Evolutionary conservation across 1,284 basidiomycete genomes (phyloP).

Genomic region (Ustanciosporium gigantosporum): DNA sequence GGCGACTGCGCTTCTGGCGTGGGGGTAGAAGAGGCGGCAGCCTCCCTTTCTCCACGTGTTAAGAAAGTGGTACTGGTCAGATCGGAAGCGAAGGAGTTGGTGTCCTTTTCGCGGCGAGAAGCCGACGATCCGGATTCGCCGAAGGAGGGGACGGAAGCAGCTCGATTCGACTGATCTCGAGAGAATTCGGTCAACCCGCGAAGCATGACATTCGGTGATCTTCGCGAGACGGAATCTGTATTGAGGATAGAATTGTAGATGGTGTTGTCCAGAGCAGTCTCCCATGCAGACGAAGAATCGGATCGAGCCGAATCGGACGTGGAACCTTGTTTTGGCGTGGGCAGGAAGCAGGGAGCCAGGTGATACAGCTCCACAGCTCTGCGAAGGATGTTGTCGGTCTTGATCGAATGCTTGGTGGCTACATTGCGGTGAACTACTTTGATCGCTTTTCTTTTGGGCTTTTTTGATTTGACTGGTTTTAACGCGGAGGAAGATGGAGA

Average conservation of each 20-base stretch:
- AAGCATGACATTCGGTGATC: conserved; percentile 27
- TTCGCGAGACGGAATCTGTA: conserved; percentile 19
- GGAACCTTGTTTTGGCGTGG: conserved; percentile 17
- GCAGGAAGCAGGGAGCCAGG: conserved; percentile 51
- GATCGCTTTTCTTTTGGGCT: too few species aligned
- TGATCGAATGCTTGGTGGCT: conserved; percentile 17
- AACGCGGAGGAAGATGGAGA: background rate
- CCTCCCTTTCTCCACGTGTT: conserved; percentile 32
- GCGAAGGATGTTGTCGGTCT: conserved; percentile 45
- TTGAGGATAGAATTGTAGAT: conserved; percentile 40
- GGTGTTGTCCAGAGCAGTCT: conserved; percentile 26
- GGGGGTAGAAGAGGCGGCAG: conserved; percentile 11
- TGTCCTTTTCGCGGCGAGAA: conserved; percentile 11
- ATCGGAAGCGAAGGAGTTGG: conserved; percentile 20
- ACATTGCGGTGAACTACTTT: conserved; percentile 1
- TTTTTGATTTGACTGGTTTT: too few species aligned
- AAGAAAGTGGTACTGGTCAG: conserved; percentile 36
- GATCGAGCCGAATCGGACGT: conserved; percentile 2
- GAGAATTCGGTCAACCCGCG: conserved; percentile 21
- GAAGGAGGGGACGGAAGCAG: conserved; percentile 28
- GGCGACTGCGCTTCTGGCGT: background rate
- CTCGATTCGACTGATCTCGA: conserved; percentile 23
- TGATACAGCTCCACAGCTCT: conserved; percentile 58
- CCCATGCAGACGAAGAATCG: conserved; percentile 4
- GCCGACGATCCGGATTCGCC: conserved; percentile 22